Evolutionary conservation across 495 filamentous ascomycete species (phyloP).

Genomic region (Annulohypoxylon maeteangense): DNA sequence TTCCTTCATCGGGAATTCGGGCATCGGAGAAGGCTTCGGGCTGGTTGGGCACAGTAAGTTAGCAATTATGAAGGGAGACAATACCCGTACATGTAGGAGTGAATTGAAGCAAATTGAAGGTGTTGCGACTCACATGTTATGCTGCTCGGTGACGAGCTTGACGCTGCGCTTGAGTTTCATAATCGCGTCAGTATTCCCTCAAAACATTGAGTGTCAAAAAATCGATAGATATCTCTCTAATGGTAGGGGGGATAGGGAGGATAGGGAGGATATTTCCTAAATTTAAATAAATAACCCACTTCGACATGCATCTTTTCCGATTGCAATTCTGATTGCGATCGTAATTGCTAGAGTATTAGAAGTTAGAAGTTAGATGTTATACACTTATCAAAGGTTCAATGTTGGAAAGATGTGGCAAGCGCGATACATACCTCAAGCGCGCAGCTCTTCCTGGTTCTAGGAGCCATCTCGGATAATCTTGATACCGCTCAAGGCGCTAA

Average conservation of each 20-base stretch:
- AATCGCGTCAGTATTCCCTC: constrained; percentile 36
- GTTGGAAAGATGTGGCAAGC: not conserved
- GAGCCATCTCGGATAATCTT: constrained; percentile 6
- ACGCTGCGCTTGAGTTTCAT: constrained; percentile 71
- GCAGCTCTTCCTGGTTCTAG: not conserved
- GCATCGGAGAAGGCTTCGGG: constrained; percentile 76
- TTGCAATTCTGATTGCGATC: not conserved
- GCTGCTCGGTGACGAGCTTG: constrained; percentile 92
- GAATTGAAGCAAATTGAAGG: not conserved
- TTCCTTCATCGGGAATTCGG: constrained; percentile 91
- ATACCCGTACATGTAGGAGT: constrained; percentile 20
- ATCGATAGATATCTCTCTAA: not conserved
- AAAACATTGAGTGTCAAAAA: not conserved
- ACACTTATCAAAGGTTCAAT: constrained; percentile 1
- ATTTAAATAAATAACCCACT: constrained; percentile 21
- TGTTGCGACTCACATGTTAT: constrained; percentile 75
- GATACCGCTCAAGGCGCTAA: not conserved
- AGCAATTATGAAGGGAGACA: constrained; percentile 4
- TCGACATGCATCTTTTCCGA: constrained; percentile 40
- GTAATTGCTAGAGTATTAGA: not conserved
- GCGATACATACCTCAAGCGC: not conserved
- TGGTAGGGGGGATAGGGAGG: not conserved
- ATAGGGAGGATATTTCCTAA: not conserved
- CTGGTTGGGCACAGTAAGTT: constrained; percentile 49
- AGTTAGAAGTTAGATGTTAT: not conserved